Percentiles rank a stretch among this genome's conserved stretches.
These are phyloP conservation scores for Macrolepiota fuliginosa DNA, from an alignment of 768 basidiomycete species.

Conservation along the genomic window DNA sequence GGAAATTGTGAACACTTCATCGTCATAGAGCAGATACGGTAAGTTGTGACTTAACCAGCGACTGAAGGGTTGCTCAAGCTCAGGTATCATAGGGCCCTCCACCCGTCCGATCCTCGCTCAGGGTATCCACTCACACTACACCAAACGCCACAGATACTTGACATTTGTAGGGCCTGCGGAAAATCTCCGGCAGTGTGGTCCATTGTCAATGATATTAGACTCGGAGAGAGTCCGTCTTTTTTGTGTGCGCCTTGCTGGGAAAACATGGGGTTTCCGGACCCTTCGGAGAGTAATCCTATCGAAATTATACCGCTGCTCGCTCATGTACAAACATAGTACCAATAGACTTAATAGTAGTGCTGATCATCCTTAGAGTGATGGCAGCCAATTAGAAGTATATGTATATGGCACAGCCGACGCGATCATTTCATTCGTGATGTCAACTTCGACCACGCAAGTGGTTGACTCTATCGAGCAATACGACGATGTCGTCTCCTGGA, in stretches of 20 bases:
- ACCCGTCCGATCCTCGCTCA: slow-evolving; percentile 50
- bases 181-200: slow-evolving; percentile 71
- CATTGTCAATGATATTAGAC: slow-evolving; percentile 65
- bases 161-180: slow-evolving; percentile 65
- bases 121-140: slow-evolving; percentile 72
- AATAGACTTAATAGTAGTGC: neutral
- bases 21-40: slow-evolving; percentile 72
- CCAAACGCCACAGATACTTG: slow-evolving; percentile 56
- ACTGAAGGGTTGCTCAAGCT: neutral
- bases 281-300: slow-evolving; percentile 3
- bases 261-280: slow-evolving; percentile 56
- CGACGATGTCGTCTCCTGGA: slow-evolving; percentile 65
- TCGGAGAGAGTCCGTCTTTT: slow-evolving; percentile 77
- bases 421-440: neutral
- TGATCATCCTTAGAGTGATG: neutral
- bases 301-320: slow-evolving; percentile 8
- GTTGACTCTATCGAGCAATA: slow-evolving; percentile 58
- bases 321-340: neutral
- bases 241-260: slow-evolving; percentile 76
- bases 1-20: slow-evolving; percentile 84
- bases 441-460: slow-evolving; percentile 37
- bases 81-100: slow-evolving; percentile 44
- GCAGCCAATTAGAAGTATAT: neutral
- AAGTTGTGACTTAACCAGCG: slow-evolving; percentile 2
- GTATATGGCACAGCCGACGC: neutral